Evolutionary conservation across 169 alveolate genomes (phyloP).

Genomic region (Amoebophrya sp.): DNA sequence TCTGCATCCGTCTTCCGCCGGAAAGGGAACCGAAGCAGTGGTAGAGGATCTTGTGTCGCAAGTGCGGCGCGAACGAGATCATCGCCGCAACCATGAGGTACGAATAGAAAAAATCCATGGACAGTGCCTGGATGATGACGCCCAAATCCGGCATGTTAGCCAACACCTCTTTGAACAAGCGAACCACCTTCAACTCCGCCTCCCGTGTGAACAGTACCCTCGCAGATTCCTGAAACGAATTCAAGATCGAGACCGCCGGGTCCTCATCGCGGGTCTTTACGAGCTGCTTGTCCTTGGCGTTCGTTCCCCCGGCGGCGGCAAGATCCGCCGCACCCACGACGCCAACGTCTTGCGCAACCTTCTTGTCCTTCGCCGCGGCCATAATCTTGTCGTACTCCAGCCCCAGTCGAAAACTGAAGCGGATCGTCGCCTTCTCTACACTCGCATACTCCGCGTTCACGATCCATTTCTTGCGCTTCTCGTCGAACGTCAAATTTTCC

Average conservation of each 20-base stretch:
- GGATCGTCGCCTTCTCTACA: background rate
- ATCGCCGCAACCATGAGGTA: background rate
- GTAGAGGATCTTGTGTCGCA: slow-evolving; percentile 20
- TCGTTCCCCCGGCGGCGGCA: background rate
- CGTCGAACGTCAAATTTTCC: background rate
- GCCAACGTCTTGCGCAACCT: background rate
- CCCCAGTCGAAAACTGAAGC: background rate
- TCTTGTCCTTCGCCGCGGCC: background rate
- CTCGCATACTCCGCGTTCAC: background rate
- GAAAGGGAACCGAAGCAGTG: background rate
- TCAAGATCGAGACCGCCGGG: background rate
- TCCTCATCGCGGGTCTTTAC: background rate
- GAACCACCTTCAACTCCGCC: background rate
- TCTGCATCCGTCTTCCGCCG: background rate
- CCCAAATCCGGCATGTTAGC: background rate
- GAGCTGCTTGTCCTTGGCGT: background rate
- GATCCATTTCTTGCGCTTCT: background rate
- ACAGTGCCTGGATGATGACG: background rate
- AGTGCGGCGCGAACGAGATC: background rate
- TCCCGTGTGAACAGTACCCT: background rate
- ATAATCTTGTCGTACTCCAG: slow-evolving; percentile 1
- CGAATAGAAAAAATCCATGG: background rate
- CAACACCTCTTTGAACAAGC: background rate
- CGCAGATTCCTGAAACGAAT: background rate
- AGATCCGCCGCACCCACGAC: background rate